Conservation (phyloP, 805 yeast species). For the Wickerhamiella nectarea region DNA sequence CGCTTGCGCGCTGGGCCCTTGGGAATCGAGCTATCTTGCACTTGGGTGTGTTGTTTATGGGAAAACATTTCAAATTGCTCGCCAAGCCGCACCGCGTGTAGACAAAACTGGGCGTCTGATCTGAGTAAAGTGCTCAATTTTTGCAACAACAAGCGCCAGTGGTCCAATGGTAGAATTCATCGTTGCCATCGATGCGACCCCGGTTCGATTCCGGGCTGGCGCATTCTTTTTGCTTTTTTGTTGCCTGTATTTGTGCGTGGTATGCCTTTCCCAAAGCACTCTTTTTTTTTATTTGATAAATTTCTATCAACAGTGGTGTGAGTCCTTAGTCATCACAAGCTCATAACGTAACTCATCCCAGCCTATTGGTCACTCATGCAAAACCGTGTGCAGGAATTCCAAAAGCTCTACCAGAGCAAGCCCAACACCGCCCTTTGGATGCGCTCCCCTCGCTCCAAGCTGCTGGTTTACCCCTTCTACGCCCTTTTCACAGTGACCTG, state of each 20-base stretch:
- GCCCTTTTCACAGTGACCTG: conserved; percentile 53
- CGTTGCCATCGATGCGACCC: conserved; percentile 13
- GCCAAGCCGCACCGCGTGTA: no score
- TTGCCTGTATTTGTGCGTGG: no score
- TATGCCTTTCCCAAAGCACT: no score
- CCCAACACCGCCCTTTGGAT: conserved; percentile 27
- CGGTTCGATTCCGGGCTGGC: conserved; percentile 14
- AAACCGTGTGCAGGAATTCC: conserved; percentile 24
- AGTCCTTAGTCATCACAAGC: not conserved
- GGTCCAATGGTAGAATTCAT: conserved; percentile 10
- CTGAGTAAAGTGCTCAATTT: not conserved
- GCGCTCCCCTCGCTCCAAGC: conserved; percentile 53
- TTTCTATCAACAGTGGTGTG: no score
- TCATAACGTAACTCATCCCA: not conserved
- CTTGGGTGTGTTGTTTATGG: no score
- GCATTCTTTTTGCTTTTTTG: conserved; percentile 6
- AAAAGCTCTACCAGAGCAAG: conserved; percentile 27
- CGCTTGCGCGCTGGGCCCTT: no score
- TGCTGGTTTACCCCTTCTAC: conserved; percentile 63
- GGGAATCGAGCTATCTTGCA: no score
- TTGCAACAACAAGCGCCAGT: not conserved
- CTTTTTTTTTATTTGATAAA: not conserved
- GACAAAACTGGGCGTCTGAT: no score
- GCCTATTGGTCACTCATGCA: conserved; percentile 9
- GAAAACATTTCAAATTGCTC: no score